Base-by-base conservation (phyloP, 1,139 yeast species). In the Magnusiomyces sp. region DNA sequence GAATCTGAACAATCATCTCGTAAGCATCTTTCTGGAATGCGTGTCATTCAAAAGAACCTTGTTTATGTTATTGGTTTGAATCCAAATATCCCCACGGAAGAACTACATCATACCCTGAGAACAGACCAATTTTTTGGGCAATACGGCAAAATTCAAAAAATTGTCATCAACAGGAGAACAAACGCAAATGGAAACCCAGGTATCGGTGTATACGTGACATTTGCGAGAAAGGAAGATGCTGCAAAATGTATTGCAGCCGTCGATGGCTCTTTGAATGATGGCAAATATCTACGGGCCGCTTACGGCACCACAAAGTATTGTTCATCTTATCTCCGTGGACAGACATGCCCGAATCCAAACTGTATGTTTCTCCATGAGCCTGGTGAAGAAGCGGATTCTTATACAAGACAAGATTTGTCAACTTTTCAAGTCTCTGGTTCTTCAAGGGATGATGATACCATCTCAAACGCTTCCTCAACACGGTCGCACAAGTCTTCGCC, bases 361-460 rank as follows among this genome's bases (percentile, higher is more conserved):
- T 94, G 99, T 75, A 94, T 94, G 98, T 94, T 92, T 63, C 75
- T 94, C 61, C 99, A 94, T 66, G 98, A 94, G 67, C 98, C 98
- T 2, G 98, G 99, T 53, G 99, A 94, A 71, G 98, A 94, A 66
- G 97, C 97, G 1, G 98, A 94, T 62, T 83, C 95, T 6, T 92
- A 88, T 68, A 87, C 96, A 34, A 81, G 96, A 68, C 94, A 90
- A 65, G 97, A 90, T 64, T 75, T 89, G 63, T 82, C 90, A 13
- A 85, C 95, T 14, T 85, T 86, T 63, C 89, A 85, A 61, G 45
- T 42, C 7, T 5, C 73, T 37, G 41, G 44, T 14, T 31, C 49
- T 2, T 34, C 47, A 16, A 50, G 48, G 27, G 46, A 40, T 5
- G 39, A 36, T 23, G 9, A 17, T 14, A 17, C 45, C 23, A 47